Conservation (phyloP, 148 eudicot species). For the Chenopodium quinoa region DNA sequence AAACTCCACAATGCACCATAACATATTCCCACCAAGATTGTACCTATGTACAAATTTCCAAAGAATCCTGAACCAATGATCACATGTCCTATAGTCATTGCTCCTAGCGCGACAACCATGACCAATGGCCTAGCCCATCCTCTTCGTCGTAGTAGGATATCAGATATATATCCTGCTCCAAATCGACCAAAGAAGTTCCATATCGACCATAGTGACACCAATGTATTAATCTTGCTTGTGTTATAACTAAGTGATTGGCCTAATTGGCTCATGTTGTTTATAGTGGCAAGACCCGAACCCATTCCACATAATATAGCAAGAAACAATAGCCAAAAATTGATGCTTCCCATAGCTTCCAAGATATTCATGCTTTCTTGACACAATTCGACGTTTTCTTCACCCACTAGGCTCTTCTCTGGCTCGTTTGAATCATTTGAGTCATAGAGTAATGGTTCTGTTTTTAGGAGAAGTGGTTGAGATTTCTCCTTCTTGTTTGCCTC, state of each 20-base stretch:
- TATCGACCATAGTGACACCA: conserved; percentile 87
- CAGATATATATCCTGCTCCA: conserved; percentile 86
- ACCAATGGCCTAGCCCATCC: conserved; percentile 74
- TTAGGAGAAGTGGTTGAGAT: conserved; percentile 15
- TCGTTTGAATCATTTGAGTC: neutral
- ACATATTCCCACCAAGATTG: conserved; percentile 72
- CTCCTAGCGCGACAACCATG: conserved; percentile 53
- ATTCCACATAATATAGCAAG: conserved; percentile 82
- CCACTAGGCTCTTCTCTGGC: conserved; percentile 17
- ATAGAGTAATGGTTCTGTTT: conserved; percentile 31
- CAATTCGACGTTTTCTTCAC: conserved; percentile 16
- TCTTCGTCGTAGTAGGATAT: conserved; percentile 47
- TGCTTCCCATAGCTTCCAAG: conserved; percentile 51
- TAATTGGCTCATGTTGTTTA: conserved; percentile 87
- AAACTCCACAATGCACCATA: conserved; percentile 87
- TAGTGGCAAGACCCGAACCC: conserved; percentile 91
- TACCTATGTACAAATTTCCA: conserved; percentile 74
- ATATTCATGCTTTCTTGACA: conserved; percentile 43
- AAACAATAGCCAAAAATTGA: conserved; percentile 81
- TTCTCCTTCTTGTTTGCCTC: conserved; percentile 49
- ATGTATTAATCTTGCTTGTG: conserved; percentile 44
- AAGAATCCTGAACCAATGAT: conserved; percentile 69
- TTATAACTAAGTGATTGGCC: conserved; percentile 73
- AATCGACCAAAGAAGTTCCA: conserved; percentile 96
- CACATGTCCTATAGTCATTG: conserved; percentile 68